These are phyloP conservation scores for Coemansia sp. DNA, from an alignment of 192 early-diverging fungal species.

Conservation along the genomic window DNA sequence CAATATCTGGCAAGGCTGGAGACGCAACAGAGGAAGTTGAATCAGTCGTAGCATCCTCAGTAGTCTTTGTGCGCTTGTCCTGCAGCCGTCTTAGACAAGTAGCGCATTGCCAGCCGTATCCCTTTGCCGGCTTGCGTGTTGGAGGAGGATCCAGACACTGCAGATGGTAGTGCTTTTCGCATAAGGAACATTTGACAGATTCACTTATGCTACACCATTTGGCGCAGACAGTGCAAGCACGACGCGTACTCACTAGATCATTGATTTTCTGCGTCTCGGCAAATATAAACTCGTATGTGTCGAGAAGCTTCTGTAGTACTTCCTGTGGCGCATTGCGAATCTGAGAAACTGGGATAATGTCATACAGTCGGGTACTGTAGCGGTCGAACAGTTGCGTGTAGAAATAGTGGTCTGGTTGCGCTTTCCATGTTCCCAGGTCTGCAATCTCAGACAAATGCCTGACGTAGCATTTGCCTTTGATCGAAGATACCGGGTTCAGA, in stretches of 20 bases:
- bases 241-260: conserved; percentile 68
- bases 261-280: conserved; percentile 80
- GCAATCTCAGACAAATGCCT: conserved; percentile 55
- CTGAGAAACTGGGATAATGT: conserved; percentile 75
- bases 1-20: conserved; percentile 5
- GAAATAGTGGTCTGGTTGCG: conserved; percentile 73
- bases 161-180: conserved; percentile 79
- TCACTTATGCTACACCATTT: conserved; percentile 68
- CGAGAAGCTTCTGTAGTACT: conserved; percentile 61
- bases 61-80: conserved; percentile 33
- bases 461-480: conserved; percentile 78
- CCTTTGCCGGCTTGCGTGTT: conserved; percentile 73
- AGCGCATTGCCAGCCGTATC: conserved; percentile 85
- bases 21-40: neutral
- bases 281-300: conserved; percentile 80
- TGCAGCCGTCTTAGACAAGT: conserved; percentile 57
- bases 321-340: conserved; percentile 80
- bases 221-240: conserved; percentile 69
- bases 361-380: conserved; percentile 84
- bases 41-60: conserved; percentile 9
- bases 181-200: conserved; percentile 74
- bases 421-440: conserved; percentile 43
- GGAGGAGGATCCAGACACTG: conserved; percentile 80
- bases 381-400: conserved; percentile 88
- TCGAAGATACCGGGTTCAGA: conserved; percentile 75